phyloP scores from a whole-genome alignment of 2,329 filamentous ascomycete species.

The Fusarium decemcellulare region DNA sequence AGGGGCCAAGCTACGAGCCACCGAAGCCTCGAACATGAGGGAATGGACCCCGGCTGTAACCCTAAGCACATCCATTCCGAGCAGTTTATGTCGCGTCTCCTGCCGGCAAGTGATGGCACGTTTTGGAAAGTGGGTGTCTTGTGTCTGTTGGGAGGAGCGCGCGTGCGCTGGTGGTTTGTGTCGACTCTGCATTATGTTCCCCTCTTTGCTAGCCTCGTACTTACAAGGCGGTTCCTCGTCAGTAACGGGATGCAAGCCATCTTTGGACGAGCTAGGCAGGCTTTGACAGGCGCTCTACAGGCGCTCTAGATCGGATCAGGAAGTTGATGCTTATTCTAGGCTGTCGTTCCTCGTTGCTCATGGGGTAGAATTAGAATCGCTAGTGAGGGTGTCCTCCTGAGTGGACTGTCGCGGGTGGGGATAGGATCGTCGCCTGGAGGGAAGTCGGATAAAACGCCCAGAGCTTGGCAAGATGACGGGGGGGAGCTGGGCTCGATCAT shows the following conservation, averaged over 20 bases:
- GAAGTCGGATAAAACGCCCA: conserved; percentile 3
- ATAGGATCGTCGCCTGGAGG: conserved; percentile 12
- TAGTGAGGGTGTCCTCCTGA: neutral
- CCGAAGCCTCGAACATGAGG: neutral
- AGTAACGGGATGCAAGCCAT: neutral
- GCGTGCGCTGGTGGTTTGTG: conserved; percentile 6
- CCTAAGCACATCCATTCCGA: conserved; percentile 6
- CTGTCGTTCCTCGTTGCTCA: neutral
- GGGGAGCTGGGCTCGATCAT: neutral
- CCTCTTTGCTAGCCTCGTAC: conserved; percentile 11
- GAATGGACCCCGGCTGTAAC: conserved; percentile 1
- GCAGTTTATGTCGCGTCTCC: conserved; percentile 10
- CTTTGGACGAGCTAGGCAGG: neutral
- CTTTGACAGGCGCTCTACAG: neutral
- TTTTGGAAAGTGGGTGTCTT: conserved; percentile 8
- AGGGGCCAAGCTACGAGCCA: conserved; percentile 3
- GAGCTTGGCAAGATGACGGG: conserved; percentile 10
- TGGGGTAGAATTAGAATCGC: neutral
- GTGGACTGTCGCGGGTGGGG: conserved; percentile 6
- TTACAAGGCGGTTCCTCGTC: conserved; percentile 6
- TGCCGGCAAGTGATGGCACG: conserved; percentile 12
- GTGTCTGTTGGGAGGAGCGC: neutral
- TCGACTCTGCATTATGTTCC: neutral
- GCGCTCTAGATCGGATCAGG: neutral
- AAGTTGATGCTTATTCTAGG: neutral